Percentiles rank a stretch among this genome's conserved stretches.
Evolutionary conservation across 352 stramenopile species (phyloP).

Genomic region (Globisporangium perplexum): DNA sequence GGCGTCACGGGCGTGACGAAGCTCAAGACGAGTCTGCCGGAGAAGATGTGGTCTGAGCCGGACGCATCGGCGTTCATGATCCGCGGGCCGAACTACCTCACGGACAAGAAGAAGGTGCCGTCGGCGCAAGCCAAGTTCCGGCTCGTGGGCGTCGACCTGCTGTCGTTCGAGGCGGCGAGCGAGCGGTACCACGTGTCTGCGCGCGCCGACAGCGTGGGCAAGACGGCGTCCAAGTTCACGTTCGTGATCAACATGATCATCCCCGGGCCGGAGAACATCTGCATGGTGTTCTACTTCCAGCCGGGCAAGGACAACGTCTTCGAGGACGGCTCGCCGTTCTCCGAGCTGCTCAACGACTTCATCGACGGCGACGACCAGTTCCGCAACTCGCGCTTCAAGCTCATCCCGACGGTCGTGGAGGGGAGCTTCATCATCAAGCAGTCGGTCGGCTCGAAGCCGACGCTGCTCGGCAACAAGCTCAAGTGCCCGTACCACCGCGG

Average conservation of each 20-base stretch:
- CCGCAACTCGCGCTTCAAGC: constrained; percentile 96
- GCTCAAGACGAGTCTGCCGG: constrained; percentile 60
- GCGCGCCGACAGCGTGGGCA: constrained; percentile 65
- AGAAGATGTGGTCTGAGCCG: constrained; percentile 84
- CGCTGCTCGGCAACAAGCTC: constrained; percentile 96
- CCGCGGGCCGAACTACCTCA: constrained; percentile 85
- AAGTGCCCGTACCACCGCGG: constrained; percentile 85
- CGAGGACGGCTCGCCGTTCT: constrained; percentile 85
- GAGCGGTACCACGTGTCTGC: constrained; percentile 79
- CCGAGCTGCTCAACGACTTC: constrained; percentile 86
- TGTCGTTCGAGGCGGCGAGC: constrained; percentile 63
- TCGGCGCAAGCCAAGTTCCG: constrained; percentile 71
- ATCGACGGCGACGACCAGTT: constrained; percentile 94
- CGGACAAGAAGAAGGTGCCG: constrained; percentile 85
- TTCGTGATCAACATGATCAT: constrained; percentile 91
- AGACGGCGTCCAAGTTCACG: constrained; percentile 72
- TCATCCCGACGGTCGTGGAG: constrained; percentile 96
- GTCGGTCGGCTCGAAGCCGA: constrained; percentile 93
- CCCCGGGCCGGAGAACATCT: constrained; percentile 66
- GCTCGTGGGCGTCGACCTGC: constrained; percentile 73
- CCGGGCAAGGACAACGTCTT: constrained; percentile 74
- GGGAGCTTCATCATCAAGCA: constrained; percentile 97
- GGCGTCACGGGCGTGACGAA: constrained; percentile 64
- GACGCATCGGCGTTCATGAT: constrained; percentile 79
- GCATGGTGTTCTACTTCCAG: constrained; percentile 87